Conservation (phyloP, 1,284 basidiomycete species). For the Ceratobasidium sp. region DNA sequence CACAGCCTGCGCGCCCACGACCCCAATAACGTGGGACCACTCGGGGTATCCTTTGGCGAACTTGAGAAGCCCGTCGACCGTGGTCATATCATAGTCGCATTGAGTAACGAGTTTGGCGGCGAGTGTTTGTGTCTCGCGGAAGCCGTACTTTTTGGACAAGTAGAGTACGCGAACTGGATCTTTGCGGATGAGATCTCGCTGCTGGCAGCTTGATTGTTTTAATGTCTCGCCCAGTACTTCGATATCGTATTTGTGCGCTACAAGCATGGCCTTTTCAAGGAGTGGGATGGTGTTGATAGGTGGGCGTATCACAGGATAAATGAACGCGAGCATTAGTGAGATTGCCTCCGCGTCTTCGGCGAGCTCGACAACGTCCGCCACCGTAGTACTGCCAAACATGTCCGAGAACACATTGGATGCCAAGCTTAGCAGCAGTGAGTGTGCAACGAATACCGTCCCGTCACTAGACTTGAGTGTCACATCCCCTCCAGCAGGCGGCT, state of each 20-base stretch:
- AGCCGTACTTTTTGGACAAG: neutral
- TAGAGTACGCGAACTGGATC: slow-evolving; percentile 12
- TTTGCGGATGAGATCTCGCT: neutral
- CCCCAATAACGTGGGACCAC: neutral
- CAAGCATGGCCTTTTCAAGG: slow-evolving; percentile 2
- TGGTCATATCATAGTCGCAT: neutral
- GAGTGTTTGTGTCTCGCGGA: neutral
- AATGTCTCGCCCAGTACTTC: neutral
- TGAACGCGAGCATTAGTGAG: slow-evolving; percentile 19
- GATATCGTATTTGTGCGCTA: slow-evolving; percentile 18
- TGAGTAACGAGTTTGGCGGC: neutral
- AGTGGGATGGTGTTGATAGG: neutral
- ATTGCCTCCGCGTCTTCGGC: slow-evolving; percentile 21
- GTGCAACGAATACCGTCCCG: slow-evolving; percentile 5
- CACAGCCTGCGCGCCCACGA: slow-evolving; percentile 7
- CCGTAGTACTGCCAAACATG: slow-evolving; percentile 3
- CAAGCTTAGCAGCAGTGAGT: slow-evolving; percentile 9
- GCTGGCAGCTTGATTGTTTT: neutral
- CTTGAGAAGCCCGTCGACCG: neutral
- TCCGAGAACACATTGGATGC: slow-evolving; percentile 23
- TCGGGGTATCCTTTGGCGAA: slow-evolving; percentile 2
- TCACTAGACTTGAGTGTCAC: slow-evolving; percentile 15
- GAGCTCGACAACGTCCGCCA: neutral
- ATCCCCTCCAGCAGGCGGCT: slow-evolving; percentile 18
- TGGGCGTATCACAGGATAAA: slow-evolving; percentile 5